Evolutionary conservation across 1,284 basidiomycete species (phyloP), one percentile per base, ranked within the genome.

Genomic region (Kwoniella shivajii): DNA sequence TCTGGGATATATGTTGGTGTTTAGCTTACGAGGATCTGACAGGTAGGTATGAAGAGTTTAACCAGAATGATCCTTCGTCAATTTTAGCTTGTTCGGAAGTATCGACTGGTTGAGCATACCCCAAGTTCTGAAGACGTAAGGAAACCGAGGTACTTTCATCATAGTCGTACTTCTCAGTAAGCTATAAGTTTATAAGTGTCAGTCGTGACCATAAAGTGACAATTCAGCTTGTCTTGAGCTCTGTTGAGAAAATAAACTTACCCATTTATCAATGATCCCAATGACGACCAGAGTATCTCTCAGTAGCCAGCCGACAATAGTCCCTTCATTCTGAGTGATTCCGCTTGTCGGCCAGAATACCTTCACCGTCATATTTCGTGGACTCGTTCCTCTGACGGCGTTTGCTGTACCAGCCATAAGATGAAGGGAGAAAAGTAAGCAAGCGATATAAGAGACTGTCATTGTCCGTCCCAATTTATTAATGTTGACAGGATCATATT

Each of bases 321-420:
- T 26, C 9, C 73, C 72, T 5, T 34, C 11, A 6, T 20, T 14
- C 2, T 24, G 29, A 5, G 9, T 14, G 1, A 68, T 20, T 0
- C 66, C 61, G 1, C 37, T 47, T 5, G 31, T 65, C 0, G 73
- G 72, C 73, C 73, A 75, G 56, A 69, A 68, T 3, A 75, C 59
- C 29, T 51, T 59, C 63, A 66, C 65, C n/a, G n/a, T n/a, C n/a
- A n/a, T n/a, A n/a, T n/a, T n/a, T n/a, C n/a, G n/a, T n/a, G n/a
- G n/a, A n/a, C n/a, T n/a, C n/a, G n/a, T n/a, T n/a, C n/a, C n/a
- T n/a, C n/a, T n/a, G n/a, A n/a, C n/a, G n/a, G n/a, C n/a, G n/a
- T n/a, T n/a, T n/a, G n/a, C n/a, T n/a, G n/a, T n/a, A n/a, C n/a
- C n/a, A n/a, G n/a, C n/a, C n/a, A n/a, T n/a, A n/a, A n/a, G n/a